A percentile compares a stretch with the other conserved stretches of the same genome.
Conservation (phyloP, 1,139 yeast species). For the Candida sp. region DNA sequence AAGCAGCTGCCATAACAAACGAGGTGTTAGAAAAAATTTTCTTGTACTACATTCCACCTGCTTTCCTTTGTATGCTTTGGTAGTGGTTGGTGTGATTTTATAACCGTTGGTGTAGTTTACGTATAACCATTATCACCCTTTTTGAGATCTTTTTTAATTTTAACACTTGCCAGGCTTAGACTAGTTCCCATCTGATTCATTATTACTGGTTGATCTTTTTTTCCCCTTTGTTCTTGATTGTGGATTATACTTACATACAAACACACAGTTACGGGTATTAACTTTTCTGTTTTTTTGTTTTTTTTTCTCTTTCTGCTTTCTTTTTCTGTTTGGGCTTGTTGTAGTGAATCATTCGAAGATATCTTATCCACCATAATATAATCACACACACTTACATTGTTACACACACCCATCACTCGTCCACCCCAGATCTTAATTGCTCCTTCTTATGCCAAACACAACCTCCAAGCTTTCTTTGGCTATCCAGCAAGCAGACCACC, state of each 20-base stretch:
- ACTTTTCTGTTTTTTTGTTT: not conserved
- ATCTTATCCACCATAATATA: too few relatives aligned
- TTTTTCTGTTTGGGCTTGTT: not conserved
- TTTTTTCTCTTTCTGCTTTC: not conserved
- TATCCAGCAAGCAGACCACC: slow-evolving; percentile 35
- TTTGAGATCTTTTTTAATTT: too few relatives aligned
- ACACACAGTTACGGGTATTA: not conserved
- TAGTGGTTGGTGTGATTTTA: too few relatives aligned
- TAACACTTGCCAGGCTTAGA: too few relatives aligned
- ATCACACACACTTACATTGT: not conserved
- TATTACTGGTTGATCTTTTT: too few relatives aligned
- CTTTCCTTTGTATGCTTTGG: not conserved
- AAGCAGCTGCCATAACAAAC: not conserved
- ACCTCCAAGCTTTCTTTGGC: slow-evolving; percentile 52
- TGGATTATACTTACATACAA: not conserved
- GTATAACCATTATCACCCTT: too few relatives aligned
- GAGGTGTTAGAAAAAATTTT: not conserved
- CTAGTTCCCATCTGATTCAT: too few relatives aligned
- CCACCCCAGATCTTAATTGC: not conserved
- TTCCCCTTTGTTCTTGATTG: not conserved
- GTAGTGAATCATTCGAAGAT: not conserved
- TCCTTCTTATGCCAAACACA: slow-evolving; percentile 24
- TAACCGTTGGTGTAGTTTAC: not conserved
- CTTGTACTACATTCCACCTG: not conserved
- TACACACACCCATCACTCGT: not conserved